Base-by-base conservation (phyloP, 208 protist genomes). In the Trypanosoma theileri region DNA sequence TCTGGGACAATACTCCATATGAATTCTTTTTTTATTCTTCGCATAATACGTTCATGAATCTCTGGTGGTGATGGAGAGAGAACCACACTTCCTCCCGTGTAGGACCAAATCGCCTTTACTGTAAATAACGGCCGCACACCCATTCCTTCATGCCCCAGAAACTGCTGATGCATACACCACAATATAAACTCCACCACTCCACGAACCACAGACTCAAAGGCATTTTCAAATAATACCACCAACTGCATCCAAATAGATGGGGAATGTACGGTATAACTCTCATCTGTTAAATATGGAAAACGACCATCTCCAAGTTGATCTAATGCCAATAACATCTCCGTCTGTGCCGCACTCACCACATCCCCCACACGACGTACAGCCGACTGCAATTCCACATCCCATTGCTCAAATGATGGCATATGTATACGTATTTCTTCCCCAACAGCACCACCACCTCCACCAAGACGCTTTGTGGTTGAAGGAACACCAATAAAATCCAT, bases 1-100 rank as follows among this genome's bases (percentile, higher is more conserved):
- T 71, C 66, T 17, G 66, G 66, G 16, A 71, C 66, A 22, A 71
- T 45, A n/a, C 14, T 51, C 35, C 16, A 63, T 57, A 71, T 71
- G 1, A 71, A 48, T n/a, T 71, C 66, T 45, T 71, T 63, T 26
- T 65, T 63, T 22, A 63, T 3, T 22, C 58, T 4, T 16, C 41
- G 31, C 58, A 71, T 59, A 4, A 71, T 11, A 22, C 56, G 58
- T 31, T 71, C 66, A 46, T 71, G 58, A 44, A 71, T 11, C 21
- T 65, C 57, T n/a, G 58, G 11, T 17, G 66, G 57, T 10, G 44
- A 56, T 31, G 66, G 66, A 28, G 22, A 57, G 4, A 63, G 42
- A 22, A 55, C 66, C 1, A 58, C 66, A 24, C 58, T n/a, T 6
- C 8, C 3, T 19, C 7, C 8, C 21, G 41, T 64, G 19, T 63